Conservation (phyloP, 768 basidiomycete species). For the Tubosaeta sp. region DNA sequence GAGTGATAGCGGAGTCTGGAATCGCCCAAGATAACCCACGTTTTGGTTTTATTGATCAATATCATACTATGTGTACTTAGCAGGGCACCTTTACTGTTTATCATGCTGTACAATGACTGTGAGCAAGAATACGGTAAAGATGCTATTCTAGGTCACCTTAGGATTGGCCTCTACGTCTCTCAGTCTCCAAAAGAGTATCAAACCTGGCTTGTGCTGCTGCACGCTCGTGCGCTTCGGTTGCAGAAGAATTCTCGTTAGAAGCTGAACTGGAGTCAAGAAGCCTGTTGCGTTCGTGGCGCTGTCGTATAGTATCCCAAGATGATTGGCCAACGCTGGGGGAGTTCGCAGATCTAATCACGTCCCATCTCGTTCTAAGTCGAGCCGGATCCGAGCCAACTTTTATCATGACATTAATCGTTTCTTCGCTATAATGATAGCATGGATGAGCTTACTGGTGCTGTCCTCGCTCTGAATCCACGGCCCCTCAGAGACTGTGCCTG, state of each 20-base stretch:
- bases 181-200: conserved; percentile 55
- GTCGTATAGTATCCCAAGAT: conserved; percentile 66
- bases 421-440: neutral
- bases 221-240: conserved; percentile 31
- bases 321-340: conserved; percentile 41
- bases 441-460: conserved; percentile 11
- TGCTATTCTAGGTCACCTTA: conserved; percentile 10
- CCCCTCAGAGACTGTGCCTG: conserved; percentile 12
- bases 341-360: conserved; percentile 59
- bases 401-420: neutral
- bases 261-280: conserved; percentile 12
- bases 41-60: conserved; percentile 5
- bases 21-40: conserved; percentile 5
- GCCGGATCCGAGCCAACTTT: conserved; percentile 6
- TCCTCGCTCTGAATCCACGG: conserved; percentile 12
- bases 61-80: conserved; percentile 3
- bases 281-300: conserved; percentile 43
- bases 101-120: neutral
- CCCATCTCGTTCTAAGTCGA: conserved; percentile 47
- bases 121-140: neutral
- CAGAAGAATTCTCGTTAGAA: conserved; percentile 2
- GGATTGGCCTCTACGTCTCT: conserved; percentile 39
- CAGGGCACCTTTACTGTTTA: neutral
- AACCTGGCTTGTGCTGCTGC: conserved; percentile 50
- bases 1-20: conserved; percentile 4